A percentile compares a stretch with the other conserved stretches of the same genome.
phyloP scores from a whole-genome alignment of 768 basidiomycete genomes.

The Pleurotus tuoliensis region DNA sequence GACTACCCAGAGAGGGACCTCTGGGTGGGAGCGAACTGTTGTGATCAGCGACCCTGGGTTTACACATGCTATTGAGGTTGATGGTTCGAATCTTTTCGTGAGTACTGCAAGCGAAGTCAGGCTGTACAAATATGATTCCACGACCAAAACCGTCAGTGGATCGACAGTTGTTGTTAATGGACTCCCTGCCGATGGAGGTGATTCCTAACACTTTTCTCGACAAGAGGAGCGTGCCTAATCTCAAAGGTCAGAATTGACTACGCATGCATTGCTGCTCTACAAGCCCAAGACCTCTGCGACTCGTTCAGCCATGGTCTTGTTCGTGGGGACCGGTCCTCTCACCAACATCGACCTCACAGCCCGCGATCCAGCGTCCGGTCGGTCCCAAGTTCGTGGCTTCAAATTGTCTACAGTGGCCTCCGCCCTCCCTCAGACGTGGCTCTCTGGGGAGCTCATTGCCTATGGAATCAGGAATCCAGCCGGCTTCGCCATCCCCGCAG shows the following conservation, averaged over 20 bases:
- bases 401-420: constrained; percentile 14
- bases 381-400: constrained; percentile 36
- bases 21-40: constrained; percentile 34
- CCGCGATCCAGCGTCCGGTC: constrained; percentile 36
- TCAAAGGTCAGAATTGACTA: constrained; percentile 30
- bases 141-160: constrained; percentile 21
- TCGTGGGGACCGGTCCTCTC: constrained; percentile 34
- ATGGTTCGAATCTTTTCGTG: constrained; percentile 30
- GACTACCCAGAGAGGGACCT: constrained; percentile 10
- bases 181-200: constrained; percentile 38
- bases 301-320: constrained; percentile 16
- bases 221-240: background rate
- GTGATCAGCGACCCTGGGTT: constrained; percentile 31
- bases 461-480: constrained; percentile 44
- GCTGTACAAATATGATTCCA: constrained; percentile 31
- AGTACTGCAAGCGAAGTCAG: constrained; percentile 33
- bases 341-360: constrained; percentile 40
- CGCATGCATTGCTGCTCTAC: constrained; percentile 35
- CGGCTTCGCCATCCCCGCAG: constrained; percentile 32
- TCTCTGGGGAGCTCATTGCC: constrained; percentile 31
- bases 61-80: constrained; percentile 40
- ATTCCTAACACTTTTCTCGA: background rate
- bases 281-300: constrained; percentile 10
- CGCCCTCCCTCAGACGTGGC: constrained; percentile 18
- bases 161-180: constrained; percentile 23